Conservation (phyloP, 176 grass and related monocot species). For the Oryza brachyantha region DNA sequence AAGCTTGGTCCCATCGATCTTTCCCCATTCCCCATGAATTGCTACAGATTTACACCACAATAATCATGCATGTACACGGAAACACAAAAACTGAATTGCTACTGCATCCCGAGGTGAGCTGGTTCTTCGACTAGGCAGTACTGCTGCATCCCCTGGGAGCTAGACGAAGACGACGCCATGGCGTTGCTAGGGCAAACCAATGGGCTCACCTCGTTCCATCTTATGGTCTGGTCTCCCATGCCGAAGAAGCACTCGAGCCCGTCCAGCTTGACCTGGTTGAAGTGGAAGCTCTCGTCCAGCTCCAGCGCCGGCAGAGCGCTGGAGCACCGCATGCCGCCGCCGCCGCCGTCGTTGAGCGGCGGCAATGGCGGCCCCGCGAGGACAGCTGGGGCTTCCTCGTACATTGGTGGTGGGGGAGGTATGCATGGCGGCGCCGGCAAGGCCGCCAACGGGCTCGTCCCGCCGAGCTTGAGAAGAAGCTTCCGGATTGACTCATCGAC, state of each 20-base stretch:
- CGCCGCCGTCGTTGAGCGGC: slow-evolving; percentile 20
- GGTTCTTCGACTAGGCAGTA: slow-evolving; percentile 49
- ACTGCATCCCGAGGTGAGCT: slow-evolving; percentile 55
- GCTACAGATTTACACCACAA: slow-evolving; percentile 68
- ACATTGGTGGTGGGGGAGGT: slow-evolving; percentile 40
- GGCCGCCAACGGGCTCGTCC: slow-evolving; percentile 33
- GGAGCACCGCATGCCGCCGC: slow-evolving; percentile 23
- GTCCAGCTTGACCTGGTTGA: slow-evolving; percentile 75
- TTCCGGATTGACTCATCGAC: slow-evolving; percentile 56
- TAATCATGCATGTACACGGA: slow-evolving; percentile 63
- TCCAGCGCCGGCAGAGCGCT: slow-evolving; percentile 35
- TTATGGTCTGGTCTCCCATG: slow-evolving; percentile 43
- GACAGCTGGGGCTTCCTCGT: slow-evolving; percentile 39
- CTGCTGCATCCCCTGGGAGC: slow-evolving; percentile 58
- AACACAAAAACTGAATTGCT: slow-evolving; percentile 28
- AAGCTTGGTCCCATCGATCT: slow-evolving; percentile 32
- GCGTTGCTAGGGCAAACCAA: slow-evolving; percentile 51
- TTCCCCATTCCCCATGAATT: slow-evolving; percentile 54
- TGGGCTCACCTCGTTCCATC: slow-evolving; percentile 56
- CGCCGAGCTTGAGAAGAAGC: slow-evolving; percentile 61
- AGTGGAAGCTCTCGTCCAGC: slow-evolving; percentile 68
- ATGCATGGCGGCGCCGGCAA: slow-evolving; percentile 7
- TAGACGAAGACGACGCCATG: slow-evolving; percentile 40
- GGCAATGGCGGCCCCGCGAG: slow-evolving; percentile 27
- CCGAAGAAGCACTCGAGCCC: slow-evolving; percentile 59